Evolutionary conservation across 2,329 filamentous ascomycete species (phyloP).

Genomic region (Boeremia lycopersici): DNA sequence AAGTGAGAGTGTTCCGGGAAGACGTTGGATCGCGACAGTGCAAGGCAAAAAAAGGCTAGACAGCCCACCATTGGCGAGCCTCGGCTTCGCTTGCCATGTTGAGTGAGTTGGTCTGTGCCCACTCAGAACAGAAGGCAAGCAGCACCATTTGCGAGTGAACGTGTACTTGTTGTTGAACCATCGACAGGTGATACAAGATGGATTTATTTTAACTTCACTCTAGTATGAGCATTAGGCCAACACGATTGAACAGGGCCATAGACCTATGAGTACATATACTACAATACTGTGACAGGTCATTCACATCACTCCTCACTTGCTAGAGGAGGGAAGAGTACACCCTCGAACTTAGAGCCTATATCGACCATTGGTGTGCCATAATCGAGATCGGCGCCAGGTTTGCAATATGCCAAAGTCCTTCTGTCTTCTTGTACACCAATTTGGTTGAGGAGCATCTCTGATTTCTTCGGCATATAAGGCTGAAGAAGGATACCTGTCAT

Average conservation of each 20-base stretch:
- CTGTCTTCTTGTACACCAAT: slow-evolving; percentile 71
- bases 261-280: slow-evolving; percentile 8
- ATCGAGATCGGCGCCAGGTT: slow-evolving; percentile 65
- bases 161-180: background rate
- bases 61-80: slow-evolving; percentile 22
- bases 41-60: slow-evolving; percentile 22
- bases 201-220: background rate
- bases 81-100: slow-evolving; percentile 18
- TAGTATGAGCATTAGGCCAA: background rate
- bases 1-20: slow-evolving; percentile 5
- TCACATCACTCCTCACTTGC: slow-evolving; percentile 29
- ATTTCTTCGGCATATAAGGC: slow-evolving; percentile 86
- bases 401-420: slow-evolving; percentile 68
- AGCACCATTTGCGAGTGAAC: background rate
- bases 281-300: slow-evolving; percentile 1
- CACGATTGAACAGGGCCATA: background rate
- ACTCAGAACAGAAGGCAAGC: background rate
- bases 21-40: slow-evolving; percentile 8
- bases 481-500: slow-evolving; percentile 84
- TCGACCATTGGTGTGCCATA: slow-evolving; percentile 66
- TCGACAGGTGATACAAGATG: no score
- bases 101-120: slow-evolving; percentile 3
- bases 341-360: slow-evolving; percentile 51
- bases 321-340: slow-evolving; percentile 58
- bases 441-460: slow-evolving; percentile 73